Evolutionary conservation across 495 filamentous ascomycete genomes (phyloP), one percentile per base, ranked within the genome.

Genomic region (Amniculicola lignicola): DNA sequence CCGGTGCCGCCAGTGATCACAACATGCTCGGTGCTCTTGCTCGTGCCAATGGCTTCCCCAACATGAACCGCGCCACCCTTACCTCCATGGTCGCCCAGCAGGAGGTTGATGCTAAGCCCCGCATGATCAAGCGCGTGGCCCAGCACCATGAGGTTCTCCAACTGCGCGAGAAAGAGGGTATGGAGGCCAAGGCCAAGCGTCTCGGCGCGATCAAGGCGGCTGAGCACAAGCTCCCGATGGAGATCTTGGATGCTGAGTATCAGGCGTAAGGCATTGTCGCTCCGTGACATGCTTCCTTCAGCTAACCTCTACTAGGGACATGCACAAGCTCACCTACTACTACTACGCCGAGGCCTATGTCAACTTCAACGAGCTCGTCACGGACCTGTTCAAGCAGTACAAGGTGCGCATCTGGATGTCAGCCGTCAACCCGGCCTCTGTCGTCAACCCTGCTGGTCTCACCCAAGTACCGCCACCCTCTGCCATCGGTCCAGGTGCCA

Each of bases 361-460:
- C 77, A 96, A 97, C 72, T 98, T 98, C 77, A 98, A 97, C 70
- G 87, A 88, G 0, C 80, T 98, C 15, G 92, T 98, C 54, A 95
- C 90, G 0, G 94, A 97, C 69, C 79, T 98, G 19, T 98, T 97
- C 79, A 96, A 96, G 67, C 90, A 96, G 54, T 98, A 95, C 76
- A 98, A 98, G 75, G 95, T 91, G 16, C 82, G 93, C 48, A 97
- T 98, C 67, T 98, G 93, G 93, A 95, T 98, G 90, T 96, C 90
- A 4, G 92, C 93, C 6, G 94, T 98, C 74, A 98, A 98, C 66
- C 94, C 93, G 2, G 93, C 93, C 5, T 95, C 92, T 1, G 96
- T 96, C 69, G 89, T 90, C n/a, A 91, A 88, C 46, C 87, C 65
- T 7, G 44, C 58, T 14, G 57, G 48, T 14, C 29, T 48, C 14